phyloP scores from a whole-genome alignment of 352 stramenopile genomes.

The Phytophthora podocarpi region DNA sequence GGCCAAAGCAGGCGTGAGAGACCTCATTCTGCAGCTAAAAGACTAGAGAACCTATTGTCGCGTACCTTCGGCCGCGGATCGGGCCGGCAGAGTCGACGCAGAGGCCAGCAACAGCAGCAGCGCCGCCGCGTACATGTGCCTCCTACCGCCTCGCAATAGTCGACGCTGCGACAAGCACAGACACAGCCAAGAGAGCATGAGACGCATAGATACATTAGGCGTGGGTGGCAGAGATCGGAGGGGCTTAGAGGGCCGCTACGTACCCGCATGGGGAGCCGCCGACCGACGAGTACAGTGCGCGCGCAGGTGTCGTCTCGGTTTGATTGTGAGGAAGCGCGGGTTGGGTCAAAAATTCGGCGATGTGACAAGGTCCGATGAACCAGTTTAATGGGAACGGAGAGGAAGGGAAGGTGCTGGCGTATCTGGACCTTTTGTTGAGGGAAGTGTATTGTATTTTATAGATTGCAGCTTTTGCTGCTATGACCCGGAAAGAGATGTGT shows the following conservation, averaged over 20 bases:
- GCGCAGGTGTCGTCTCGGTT: slow-evolving; percentile 13
- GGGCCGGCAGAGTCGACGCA: slow-evolving; percentile 14
- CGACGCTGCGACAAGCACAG: slow-evolving; percentile 21
- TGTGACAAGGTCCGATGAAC: slow-evolving; percentile 23
- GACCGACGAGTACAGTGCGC: slow-evolving; percentile 22
- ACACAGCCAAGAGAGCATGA: slow-evolving; percentile 8
- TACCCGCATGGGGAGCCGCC: slow-evolving; percentile 32
- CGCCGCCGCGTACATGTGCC: slow-evolving; percentile 17
- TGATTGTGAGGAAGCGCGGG: slow-evolving; percentile 19
- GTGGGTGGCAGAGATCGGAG: slow-evolving; percentile 3
- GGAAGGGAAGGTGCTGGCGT: neutral
- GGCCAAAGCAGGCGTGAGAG: slow-evolving; percentile 6
- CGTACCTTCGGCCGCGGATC: slow-evolving; percentile 13
- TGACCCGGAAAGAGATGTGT: slow-evolving; percentile 8
- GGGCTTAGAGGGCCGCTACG: neutral
- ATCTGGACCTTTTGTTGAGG: neutral
- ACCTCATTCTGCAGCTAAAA: neutral
- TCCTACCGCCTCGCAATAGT: slow-evolving; percentile 31
- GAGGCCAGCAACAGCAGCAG: slow-evolving; percentile 33
- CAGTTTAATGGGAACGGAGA: neutral
- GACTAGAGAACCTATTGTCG: neutral
- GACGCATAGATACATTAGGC: slow-evolving; percentile 2
- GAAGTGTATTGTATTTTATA: neutral
- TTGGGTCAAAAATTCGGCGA: slow-evolving; percentile 9
- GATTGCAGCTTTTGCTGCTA: neutral